Conservation (phyloP, 208 protist species). For the Angomonas deanei region DNA sequence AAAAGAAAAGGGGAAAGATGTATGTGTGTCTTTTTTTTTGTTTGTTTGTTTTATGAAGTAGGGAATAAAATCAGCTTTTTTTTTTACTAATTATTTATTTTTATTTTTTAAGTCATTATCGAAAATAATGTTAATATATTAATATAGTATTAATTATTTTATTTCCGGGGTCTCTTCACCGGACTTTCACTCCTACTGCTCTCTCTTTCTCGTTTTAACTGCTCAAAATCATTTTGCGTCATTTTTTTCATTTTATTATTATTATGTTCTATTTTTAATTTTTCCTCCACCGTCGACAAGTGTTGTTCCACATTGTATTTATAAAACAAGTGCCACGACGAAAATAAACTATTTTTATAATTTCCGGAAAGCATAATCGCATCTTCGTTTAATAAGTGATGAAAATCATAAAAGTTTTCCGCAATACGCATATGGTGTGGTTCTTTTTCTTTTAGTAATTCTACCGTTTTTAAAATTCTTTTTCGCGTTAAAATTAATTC, state of each 20-base stretch:
- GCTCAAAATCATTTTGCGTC: neutral
- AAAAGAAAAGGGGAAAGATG: neutral
- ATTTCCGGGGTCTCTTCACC: slow-evolving; percentile 3
- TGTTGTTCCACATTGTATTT: neutral
- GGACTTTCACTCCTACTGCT: neutral
- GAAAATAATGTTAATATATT: no score
- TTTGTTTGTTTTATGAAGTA: slow-evolving; percentile 4
- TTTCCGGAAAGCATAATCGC: neutral
- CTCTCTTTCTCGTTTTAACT: neutral
- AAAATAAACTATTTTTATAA: neutral
- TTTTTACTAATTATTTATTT: neutral
- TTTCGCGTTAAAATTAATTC: neutral
- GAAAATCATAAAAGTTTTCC: neutral
- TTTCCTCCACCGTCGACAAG: neutral
- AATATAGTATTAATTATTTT: slow-evolving; percentile 7
- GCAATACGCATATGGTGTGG: neutral
- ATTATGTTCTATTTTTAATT: neutral
- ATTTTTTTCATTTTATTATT: neutral
- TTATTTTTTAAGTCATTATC: neutral
- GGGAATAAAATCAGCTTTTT: neutral
- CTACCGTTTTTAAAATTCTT: neutral
- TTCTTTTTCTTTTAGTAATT: neutral
- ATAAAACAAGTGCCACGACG: neutral
- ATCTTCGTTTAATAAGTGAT: neutral
- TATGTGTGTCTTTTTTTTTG: slow-evolving; percentile 10